A percentile compares a stretch with the other conserved stretches of the same genome.
Conservation (phyloP, 257 asterid genomes). For the Echites panduratus region DNA sequence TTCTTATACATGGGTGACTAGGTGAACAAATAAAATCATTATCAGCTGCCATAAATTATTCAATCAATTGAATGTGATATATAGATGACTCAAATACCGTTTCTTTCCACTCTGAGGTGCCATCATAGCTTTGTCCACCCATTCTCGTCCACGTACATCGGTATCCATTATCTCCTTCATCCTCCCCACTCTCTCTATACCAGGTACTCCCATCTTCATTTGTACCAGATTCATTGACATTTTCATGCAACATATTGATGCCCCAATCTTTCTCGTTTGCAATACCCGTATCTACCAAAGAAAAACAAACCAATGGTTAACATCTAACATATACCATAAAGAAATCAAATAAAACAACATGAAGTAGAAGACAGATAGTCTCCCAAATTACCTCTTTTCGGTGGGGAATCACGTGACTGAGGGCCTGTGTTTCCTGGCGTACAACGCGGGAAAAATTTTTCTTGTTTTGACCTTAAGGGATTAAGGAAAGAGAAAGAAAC, state of each 20-base stretch:
- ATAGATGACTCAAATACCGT: constrained; percentile 46
- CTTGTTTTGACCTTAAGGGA: constrained; percentile 65
- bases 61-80: constrained; percentile 5
- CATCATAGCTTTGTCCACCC: constrained; percentile 84
- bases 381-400: constrained; percentile 69
- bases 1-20: neutral
- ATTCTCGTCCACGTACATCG: constrained; percentile 92
- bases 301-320: neutral
- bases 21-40: neutral
- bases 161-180: constrained; percentile 87
- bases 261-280: constrained; percentile 99
- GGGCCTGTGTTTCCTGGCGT: constrained; percentile 70
- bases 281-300: constrained; percentile 76
- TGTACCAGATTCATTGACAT: constrained; percentile 64
- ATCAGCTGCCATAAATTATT: neutral
- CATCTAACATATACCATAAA: constrained; percentile 22
- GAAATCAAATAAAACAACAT: neutral
- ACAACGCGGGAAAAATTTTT: constrained; percentile 67
- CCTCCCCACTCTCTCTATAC: constrained; percentile 90
- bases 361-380: neutral
- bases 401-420: constrained; percentile 91
- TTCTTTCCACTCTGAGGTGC: constrained; percentile 92
- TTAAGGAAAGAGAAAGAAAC: neutral
- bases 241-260: constrained; percentile 62
- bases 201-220: constrained; percentile 93